phyloP scores from a whole-genome alignment of 2,329 filamentous ascomycete species.

The Cladosporium sp. region DNA sequence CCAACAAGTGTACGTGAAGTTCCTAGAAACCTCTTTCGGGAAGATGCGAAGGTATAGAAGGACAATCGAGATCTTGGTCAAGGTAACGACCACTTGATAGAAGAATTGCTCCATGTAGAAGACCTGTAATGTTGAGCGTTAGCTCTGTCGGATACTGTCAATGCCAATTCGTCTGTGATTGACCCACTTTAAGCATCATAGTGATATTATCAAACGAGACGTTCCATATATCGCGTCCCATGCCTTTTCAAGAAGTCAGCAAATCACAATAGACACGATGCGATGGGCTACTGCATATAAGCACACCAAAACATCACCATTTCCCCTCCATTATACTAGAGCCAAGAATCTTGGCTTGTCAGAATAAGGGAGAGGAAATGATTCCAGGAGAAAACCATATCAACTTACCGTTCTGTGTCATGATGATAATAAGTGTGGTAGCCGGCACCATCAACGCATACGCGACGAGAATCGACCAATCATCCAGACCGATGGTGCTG shows the following conservation, averaged over 20 bases:
- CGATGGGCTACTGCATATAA: too few relatives aligned
- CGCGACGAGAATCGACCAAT: not conserved
- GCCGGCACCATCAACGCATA: not conserved
- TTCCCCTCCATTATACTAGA: too few relatives aligned
- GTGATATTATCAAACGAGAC: not conserved
- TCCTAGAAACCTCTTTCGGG: not conserved
- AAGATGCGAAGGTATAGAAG: constrained; percentile 6
- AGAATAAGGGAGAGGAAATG: too few relatives aligned
- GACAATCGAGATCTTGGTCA: constrained; percentile 1
- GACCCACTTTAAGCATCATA: not conserved
- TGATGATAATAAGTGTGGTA: not conserved
- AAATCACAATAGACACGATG: too few relatives aligned
- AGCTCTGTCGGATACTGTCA: not conserved
- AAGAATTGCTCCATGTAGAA: not conserved
- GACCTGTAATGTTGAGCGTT: not conserved
- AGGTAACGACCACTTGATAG: not conserved
- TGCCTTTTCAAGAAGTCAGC: not conserved
- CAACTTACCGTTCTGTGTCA: too few relatives aligned
- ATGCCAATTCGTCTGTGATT: not conserved
- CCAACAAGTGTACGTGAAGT: not conserved
- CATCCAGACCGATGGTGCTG: not conserved
- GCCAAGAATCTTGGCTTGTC: too few relatives aligned
- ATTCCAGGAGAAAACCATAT: too few relatives aligned
- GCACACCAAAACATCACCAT: too few relatives aligned
- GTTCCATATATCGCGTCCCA: not conserved